Base-by-base conservation (phyloP, 164 flowering plant species). In the Tetrastigma voinierianum region DNA sequence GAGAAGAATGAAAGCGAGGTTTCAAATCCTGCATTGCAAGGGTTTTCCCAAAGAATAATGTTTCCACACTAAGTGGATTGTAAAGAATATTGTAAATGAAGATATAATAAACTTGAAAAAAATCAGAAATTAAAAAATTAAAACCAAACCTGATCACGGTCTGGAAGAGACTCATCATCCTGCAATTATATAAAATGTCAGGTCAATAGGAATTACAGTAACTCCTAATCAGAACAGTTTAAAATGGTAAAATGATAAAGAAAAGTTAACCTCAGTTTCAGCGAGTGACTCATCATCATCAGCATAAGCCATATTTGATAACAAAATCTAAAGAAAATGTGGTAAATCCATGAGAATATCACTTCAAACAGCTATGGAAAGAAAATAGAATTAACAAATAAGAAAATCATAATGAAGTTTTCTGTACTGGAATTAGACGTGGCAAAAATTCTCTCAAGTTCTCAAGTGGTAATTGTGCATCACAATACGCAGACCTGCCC, bases 151-250 rank as follows among this genome's bases (percentile, higher is more conserved):
- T 96, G 99, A 59, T 96, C 99, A 60, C 98, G 73, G 60, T 96
- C 99, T 40, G 98, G 96, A 19, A 83, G 78, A 72, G 99, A 91
- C 55, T 82, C 99, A 69, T 96, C 98, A 61, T 93, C 99, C 99
- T 96, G 90, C 84, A 88, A n/a, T n/a, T n/a, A n/a, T n/a, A n/a
- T n/a, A n/a, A n/a, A n/a, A n/a, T n/a, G n/a, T n/a, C 40, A 32
- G 40, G 40, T 32, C 6, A 7, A 63, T 20, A 23, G 77, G 23
- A 19, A 67, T 20, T 46, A 59, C 54, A 62, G 43, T 21, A 70
- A 53, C 9, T 52, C 24, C 20, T 9, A 25, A 58, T 61, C 51
- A 53, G 8, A 46, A 44, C 8, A 11, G 51, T 45, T 53, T 6
- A 51, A 57, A 65, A 53, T 46, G 18, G 65, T 3, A 40, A 65